These are phyloP conservation scores for Planoprotostelium fungivorum DNA, from an alignment of 78 protist species.

Conservation along the genomic window DNA sequence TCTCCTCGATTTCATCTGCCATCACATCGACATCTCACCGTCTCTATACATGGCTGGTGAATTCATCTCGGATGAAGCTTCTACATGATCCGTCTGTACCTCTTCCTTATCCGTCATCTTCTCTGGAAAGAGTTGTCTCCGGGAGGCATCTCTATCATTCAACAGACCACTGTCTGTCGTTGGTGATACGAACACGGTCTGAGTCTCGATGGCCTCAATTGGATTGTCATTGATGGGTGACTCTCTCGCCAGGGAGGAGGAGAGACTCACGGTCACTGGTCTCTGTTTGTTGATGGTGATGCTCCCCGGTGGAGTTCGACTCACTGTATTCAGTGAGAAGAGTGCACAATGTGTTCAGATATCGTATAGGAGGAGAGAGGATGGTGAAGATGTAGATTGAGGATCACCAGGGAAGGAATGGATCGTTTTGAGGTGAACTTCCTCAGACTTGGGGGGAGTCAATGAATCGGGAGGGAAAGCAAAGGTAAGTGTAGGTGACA, in stretches of 20 bases:
- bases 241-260: no score
- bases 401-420: background rate
- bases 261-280: background rate
- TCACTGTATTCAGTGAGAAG: background rate
- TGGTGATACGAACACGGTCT: no score
- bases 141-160: background rate
- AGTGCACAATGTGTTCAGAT: background rate
- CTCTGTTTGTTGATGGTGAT: background rate
- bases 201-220: no score
- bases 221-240: no score
- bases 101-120: background rate
- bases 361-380: background rate
- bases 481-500: background rate
- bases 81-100: background rate
- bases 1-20: no score
- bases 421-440: background rate
- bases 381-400: no score
- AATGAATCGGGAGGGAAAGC: background rate
- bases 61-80: background rate
- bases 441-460: background rate
- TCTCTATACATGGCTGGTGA: background rate
- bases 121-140: background rate
- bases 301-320: background rate
- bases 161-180: no score
- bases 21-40: background rate